Conservation (phyloP, 2,329 filamentous ascomycete species). For the Colletotrichum ledebouriae region DNA sequence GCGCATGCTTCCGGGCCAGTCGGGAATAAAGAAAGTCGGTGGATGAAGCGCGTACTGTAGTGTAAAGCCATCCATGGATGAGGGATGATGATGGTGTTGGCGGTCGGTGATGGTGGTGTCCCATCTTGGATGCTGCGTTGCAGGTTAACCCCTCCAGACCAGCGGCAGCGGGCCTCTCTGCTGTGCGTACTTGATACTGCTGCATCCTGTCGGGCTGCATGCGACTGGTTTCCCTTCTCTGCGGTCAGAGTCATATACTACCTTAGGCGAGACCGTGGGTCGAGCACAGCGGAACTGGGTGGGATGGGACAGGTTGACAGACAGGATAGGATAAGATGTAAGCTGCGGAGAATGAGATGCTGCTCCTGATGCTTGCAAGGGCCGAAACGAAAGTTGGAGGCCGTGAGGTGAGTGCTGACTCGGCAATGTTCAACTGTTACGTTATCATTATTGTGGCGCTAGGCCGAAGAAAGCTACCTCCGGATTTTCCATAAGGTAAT, state of each 20-base stretch:
- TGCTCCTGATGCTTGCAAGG: not conserved
- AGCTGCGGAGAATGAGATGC: no score
- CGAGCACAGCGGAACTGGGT: no score
- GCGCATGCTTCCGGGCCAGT: not conserved
- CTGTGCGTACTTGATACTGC: not conserved
- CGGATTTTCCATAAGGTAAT: constrained; percentile 65
- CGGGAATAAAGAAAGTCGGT: not conserved
- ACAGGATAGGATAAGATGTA: not conserved
- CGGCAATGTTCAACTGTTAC: constrained; percentile 59
- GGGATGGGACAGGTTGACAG: no score
- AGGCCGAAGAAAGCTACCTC: constrained; percentile 46
- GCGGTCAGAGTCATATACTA: constrained; percentile 4
- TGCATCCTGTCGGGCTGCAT: constrained; percentile 19
- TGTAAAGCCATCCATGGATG: constrained; percentile 20
- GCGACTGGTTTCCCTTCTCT: constrained; percentile 13
- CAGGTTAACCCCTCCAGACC: constrained; percentile 25
- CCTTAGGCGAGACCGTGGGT: not conserved
- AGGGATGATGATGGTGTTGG: constrained; percentile 11
- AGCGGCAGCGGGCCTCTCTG: constrained; percentile 16
- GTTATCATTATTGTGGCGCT: constrained; percentile 58
- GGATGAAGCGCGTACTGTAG: constrained; percentile 3
- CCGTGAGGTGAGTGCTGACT: constrained; percentile 45
- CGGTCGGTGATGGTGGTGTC: constrained; percentile 3
- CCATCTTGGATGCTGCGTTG: constrained; percentile 27
- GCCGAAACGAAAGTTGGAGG: constrained; percentile 16